Base-by-base conservation (phyloP, 2,329 filamentous ascomycete genomes). In the Dactylellina cionopaga region DNA sequence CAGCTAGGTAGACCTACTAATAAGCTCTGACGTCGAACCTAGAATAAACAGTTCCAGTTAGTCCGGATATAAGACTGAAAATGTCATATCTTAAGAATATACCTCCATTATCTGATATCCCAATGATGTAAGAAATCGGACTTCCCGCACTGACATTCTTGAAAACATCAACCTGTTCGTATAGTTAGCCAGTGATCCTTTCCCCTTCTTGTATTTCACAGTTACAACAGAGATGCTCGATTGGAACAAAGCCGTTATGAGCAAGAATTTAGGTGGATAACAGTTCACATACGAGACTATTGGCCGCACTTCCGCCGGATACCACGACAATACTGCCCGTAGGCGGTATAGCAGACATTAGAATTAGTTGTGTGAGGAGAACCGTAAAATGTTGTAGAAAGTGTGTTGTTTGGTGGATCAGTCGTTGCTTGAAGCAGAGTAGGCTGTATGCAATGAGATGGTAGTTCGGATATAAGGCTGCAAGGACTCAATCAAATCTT, bases 61-160 rank as follows among this genome's bases (percentile, higher is more conserved):
- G 29, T 7, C 6, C 29, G 10, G 3, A 22, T 59, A 24, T 15
- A 41, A 15, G 17, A n/a, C n/a, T n/a, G n/a, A n/a, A n/a, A n/a
- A n/a, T n/a, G n/a, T n/a, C n/a, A n/a, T n/a, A n/a, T n/a, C n/a
- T n/a, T n/a, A n/a, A n/a, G 10, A 47, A 27, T 55, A 33, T 63
- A 74, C 69, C 94, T 51, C 94, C 94, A 81, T 98, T 98, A 81
- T 98, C 94, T 75, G 91, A 95, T 79, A 97, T 96, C 33, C 94
- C 94, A 56, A 98, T 96, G 69, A 97, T 88, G 80, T 96, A 96
- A n/a, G 68, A 74, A 35, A 73, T 64, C 13, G 62, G 73, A 31
- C 59, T 74, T 46, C 69, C 63, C 5, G 69, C 69, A 41, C 62
- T 74, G 5, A 68, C 55, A 7, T 19, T 66, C 27, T 74, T 74